A percentile compares a stretch with the other conserved stretches of the same genome.
Conservation (phyloP, 345 rosid species). For the Rhizophora mangle region DNA sequence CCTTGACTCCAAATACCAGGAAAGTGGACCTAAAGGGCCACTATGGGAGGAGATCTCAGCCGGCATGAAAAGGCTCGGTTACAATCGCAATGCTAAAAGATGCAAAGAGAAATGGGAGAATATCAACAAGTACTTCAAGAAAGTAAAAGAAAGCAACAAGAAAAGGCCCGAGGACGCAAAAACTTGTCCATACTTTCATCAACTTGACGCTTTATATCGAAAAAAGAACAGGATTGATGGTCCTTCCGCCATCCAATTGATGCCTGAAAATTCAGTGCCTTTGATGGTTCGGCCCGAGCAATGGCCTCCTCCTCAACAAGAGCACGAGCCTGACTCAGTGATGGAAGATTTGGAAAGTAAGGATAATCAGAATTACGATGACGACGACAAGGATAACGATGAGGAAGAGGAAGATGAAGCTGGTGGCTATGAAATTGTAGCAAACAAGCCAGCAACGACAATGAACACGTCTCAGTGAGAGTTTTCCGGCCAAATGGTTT, state of each 20-base stretch:
- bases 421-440: slow-evolving; percentile 55
- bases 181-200: slow-evolving; percentile 2
- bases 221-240: background rate
- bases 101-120: slow-evolving; percentile 6
- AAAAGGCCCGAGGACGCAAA: slow-evolving; percentile 2
- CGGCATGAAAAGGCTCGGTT: background rate
- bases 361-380: slow-evolving; percentile 32
- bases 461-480: background rate
- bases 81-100: background rate
- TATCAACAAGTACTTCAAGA: slow-evolving; percentile 2
- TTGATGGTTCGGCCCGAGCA: slow-evolving; percentile 17
- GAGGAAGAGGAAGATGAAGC: slow-evolving; percentile 40
- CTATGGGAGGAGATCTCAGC: slow-evolving; percentile 1
- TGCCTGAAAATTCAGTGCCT: slow-evolving; percentile 7
- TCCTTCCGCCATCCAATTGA: background rate
- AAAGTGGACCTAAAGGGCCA: slow-evolving; percentile 6
- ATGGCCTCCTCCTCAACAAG: slow-evolving; percentile 16
- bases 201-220: background rate
- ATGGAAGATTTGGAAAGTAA: slow-evolving; percentile 38
- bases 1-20: slow-evolving; percentile 46
- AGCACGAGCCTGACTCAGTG: slow-evolving; percentile 16
- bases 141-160: background rate
- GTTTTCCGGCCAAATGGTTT: too few species aligned
- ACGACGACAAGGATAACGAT: slow-evolving; percentile 42
- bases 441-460: slow-evolving; percentile 43